Evolutionary conservation across 306 rosid species (phyloP).

Genomic region (Begonia loranthoides): DNA sequence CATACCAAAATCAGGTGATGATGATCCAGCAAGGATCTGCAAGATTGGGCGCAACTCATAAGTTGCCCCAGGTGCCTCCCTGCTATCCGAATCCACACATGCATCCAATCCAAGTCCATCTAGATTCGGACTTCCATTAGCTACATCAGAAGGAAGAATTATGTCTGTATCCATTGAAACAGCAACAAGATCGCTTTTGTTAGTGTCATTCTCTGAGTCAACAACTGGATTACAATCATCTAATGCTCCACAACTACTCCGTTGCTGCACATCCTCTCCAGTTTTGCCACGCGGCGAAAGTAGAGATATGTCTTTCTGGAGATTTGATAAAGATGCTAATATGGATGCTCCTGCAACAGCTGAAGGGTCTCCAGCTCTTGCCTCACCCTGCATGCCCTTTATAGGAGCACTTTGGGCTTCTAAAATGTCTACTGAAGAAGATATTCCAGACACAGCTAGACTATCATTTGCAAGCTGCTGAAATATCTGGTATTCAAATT

Average conservation of each 20-base stretch:
- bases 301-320: slow-evolving; percentile 45
- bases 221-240: slow-evolving; percentile 33
- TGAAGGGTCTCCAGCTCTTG: slow-evolving; percentile 76
- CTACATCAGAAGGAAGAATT: slow-evolving; percentile 28
- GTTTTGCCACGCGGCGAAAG: slow-evolving; percentile 53
- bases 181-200: slow-evolving; percentile 27
- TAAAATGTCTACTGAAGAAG: slow-evolving; percentile 53
- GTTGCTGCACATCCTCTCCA: slow-evolving; percentile 33
- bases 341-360: slow-evolving; percentile 90
- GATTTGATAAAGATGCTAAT: slow-evolving; percentile 68
- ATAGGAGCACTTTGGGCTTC: slow-evolving; percentile 70
- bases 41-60: slow-evolving; percentile 42
- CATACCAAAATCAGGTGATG: slow-evolving; percentile 38
- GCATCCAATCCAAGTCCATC: slow-evolving; percentile 36
- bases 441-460: slow-evolving; percentile 34
- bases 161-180: slow-evolving; percentile 32
- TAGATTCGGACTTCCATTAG: slow-evolving; percentile 37
- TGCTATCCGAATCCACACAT: slow-evolving; percentile 29
- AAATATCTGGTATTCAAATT: slow-evolving; percentile 48
- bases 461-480: slow-evolving; percentile 54
- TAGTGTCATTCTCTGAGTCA: slow-evolving; percentile 39
- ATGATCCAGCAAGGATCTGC: slow-evolving; percentile 47
- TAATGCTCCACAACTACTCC: slow-evolving; percentile 29
- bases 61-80: slow-evolving; percentile 35
- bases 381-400: slow-evolving; percentile 60